Evolutionary conservation across 1,284 basidiomycete genomes (phyloP), one percentile per base, ranked within the genome.

Genomic region (Malassezia slooffiae): DNA sequence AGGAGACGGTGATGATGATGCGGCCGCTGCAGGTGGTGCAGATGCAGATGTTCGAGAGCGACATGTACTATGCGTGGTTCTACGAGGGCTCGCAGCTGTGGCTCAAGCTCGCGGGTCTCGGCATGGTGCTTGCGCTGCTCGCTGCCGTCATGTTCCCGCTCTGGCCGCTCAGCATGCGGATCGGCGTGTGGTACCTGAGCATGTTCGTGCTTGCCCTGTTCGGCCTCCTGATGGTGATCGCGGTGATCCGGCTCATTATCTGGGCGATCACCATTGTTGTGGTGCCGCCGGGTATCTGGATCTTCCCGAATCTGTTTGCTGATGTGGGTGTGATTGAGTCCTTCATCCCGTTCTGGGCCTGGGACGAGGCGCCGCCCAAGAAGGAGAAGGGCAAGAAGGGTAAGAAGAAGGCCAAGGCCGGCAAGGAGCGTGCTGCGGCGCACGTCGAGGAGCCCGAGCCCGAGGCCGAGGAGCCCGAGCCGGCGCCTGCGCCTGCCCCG

Each of bases 251-350:
- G 34, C 75, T 97, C 50, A 85, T 99, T 62, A 83, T 96, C 71
- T 97, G 89, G 74, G 78, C 89, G 70, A 79, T 91, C 62, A 90
- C 91, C n/a, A 72, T 90, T 57, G 73, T 97, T 56, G 79, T 80
- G 36, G 80, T 80, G 22, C 80, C 81, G 46, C 88, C 88, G 13
- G 93, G 91, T 26, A 93, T 97, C 50, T 99, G 91, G 91, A 83
- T 97, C 74, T 99, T 96, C 76, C 91, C 93, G 0, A 86, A 95
- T 69, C 74, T 99, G 34, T 97, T 97, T 62, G 91, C 91, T 24
- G 91, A 97, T 67, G 93, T 97, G 45, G 91, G 93, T 70, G 93
- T 93, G 89, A 79, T 96, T 55, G 91, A 96, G 47, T 95, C 90
- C 0, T 99, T 97, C 72, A 88, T 93, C 60, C 93, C 91, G 11